Conservation (phyloP, 768 basidiomycete species). For the Suillus variegatus region DNA sequence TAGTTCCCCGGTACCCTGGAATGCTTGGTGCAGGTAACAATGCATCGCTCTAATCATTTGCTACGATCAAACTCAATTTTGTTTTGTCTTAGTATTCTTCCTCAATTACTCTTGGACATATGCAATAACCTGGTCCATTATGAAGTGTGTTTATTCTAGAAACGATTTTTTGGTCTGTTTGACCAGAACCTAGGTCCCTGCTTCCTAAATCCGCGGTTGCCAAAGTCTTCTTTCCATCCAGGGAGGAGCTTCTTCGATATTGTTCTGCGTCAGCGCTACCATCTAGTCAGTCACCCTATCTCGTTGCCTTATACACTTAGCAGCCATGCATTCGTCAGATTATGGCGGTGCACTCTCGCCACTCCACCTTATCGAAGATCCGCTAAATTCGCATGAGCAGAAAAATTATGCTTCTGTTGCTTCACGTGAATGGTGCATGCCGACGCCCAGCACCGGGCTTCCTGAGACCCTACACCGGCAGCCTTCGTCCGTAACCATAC, state of each 20-base stretch:
- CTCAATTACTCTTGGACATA: conserved; percentile 78
- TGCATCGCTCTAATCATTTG: conserved; percentile 8
- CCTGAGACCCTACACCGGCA: conserved; percentile 1
- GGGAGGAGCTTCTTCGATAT: conserved; percentile 53
- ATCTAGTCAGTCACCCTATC: conserved; percentile 44
- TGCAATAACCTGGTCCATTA: conserved; percentile 63
- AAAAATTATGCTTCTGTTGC: neutral
- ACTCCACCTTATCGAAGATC: conserved; percentile 52
- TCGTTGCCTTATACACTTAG: neutral
- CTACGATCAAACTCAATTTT: conserved; percentile 7
- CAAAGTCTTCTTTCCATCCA: conserved; percentile 66
- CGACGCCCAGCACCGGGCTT: neutral
- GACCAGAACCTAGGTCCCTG: conserved; percentile 46
- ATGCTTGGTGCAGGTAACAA: conserved; percentile 68
- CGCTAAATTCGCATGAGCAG: conserved; percentile 32
- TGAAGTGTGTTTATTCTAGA: conserved; percentile 49
- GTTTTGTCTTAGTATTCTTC: conserved; percentile 54
- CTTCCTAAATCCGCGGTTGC: conserved; percentile 61
- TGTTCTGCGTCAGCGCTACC: conserved; percentile 57
- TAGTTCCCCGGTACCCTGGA: conserved; percentile 72
- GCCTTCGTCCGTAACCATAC: conserved; percentile 28
- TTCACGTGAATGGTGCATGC: neutral
- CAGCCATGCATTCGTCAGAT: conserved; percentile 41
- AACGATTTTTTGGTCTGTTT: conserved; percentile 7
- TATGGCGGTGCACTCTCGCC: conserved; percentile 64